Evolutionary conservation across 371 early-diverging fungal genomes (phyloP).

Genomic region (Mortierella sp.): DNA sequence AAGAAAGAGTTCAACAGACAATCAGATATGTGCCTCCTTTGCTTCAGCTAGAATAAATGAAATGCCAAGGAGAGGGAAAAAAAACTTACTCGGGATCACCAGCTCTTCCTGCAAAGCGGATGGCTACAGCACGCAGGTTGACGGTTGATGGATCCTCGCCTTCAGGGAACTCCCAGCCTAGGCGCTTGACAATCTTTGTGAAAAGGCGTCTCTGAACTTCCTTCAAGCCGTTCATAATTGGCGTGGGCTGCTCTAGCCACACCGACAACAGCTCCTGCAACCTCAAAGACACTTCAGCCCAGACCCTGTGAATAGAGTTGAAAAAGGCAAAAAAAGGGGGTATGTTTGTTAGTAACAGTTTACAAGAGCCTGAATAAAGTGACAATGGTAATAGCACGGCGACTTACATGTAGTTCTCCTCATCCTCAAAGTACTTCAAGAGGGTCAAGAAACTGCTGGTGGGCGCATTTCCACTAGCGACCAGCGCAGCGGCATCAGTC

Average conservation of each 20-base stretch:
- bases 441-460: conserved; percentile 73
- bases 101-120: conserved; percentile 63
- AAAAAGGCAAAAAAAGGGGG: not conserved
- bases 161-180: conserved; percentile 71
- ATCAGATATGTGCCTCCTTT: not conserved
- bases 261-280: conserved; percentile 8
- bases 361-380: not conserved
- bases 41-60: not conserved
- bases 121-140: conserved; percentile 63
- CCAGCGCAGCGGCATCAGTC: conserved; percentile 76
- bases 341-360: not conserved
- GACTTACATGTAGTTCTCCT: conserved; percentile 72
- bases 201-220: conserved; percentile 66
- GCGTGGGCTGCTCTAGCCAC: conserved; percentile 67
- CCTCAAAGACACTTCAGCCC: conserved; percentile 58
- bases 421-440: conserved; percentile 71
- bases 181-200: conserved; percentile 61
- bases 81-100: conserved; percentile 57
- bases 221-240: conserved; percentile 60
- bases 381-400: too few relatives aligned
- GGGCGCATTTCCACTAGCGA: conserved; percentile 69
- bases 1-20: too few relatives aligned
- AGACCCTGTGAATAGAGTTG: conserved; percentile 54
- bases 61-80: too few relatives aligned
- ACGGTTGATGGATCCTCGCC: conserved; percentile 62